These are phyloP conservation scores for Solanum chacoense DNA, from an alignment of 305 asterid genomes.

Conservation along the genomic window DNA sequence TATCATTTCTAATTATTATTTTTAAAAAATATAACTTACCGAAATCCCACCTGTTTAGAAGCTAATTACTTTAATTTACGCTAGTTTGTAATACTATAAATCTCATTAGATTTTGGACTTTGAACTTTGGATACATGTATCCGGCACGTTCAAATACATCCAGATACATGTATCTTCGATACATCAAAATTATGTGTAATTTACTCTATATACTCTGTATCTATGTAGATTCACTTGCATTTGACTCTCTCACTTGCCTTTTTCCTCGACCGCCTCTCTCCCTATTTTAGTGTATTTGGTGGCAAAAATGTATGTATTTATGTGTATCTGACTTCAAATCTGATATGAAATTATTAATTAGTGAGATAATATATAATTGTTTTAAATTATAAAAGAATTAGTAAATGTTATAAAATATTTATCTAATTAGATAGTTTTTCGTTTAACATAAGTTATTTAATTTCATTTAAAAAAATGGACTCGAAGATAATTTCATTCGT, in stretches of 20 bases:
- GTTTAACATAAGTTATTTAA: neutral
- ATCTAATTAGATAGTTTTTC: neutral
- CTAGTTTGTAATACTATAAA: too few species aligned
- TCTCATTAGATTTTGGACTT: too few species aligned
- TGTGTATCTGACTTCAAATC: neutral
- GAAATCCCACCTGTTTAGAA: too few species aligned
- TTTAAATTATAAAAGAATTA: too few species aligned
- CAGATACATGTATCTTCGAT: too few species aligned
- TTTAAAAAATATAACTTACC: too few species aligned
- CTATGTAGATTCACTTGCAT: neutral
- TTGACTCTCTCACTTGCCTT: neutral
- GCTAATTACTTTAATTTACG: neutral
- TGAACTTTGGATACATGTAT: neutral
- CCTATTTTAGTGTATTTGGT: neutral
- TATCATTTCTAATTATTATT: neutral
- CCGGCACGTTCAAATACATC: too few species aligned
- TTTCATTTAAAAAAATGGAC: neutral
- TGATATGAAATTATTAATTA: too few species aligned
- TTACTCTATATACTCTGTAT: neutral
- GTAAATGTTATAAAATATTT: neutral
- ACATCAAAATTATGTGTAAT: neutral
- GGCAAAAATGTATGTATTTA: neutral
- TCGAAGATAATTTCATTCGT: neutral
- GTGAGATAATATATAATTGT: neutral
- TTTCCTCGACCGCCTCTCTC: too few species aligned